A percentile compares a stretch with the other conserved stretches of the same genome.
phyloP scores from a whole-genome alignment of 495 filamentous ascomycete genomes.

The Tuber magnatum region DNA sequence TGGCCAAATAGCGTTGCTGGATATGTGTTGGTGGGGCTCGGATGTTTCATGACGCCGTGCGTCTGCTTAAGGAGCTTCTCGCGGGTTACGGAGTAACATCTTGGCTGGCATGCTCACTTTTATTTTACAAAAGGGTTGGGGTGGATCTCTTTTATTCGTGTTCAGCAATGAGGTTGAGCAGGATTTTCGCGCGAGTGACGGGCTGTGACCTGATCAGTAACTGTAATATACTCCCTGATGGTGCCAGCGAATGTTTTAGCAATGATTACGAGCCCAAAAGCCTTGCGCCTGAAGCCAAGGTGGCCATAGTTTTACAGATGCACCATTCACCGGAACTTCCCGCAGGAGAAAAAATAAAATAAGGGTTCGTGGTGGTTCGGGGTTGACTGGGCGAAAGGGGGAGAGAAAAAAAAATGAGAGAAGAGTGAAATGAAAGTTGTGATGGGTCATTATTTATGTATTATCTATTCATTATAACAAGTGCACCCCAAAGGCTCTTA shows the following conservation, averaged over 20 bases:
- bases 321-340: background rate
- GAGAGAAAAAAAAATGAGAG: background rate
- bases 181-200: background rate
- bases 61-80: background rate
- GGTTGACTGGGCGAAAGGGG: background rate
- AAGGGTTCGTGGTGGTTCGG: background rate
- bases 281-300: background rate
- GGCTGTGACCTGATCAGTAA: background rate
- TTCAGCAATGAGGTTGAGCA: background rate
- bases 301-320: background rate
- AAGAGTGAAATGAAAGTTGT: background rate
- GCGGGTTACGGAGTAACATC: background rate
- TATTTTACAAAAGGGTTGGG: background rate
- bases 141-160: conserved; percentile 1
- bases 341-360: background rate
- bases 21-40: background rate
- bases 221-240: background rate
- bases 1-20: background rate
- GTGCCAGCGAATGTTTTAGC: background rate
- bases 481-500: background rate
- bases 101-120: background rate
- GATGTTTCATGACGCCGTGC: background rate
- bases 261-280: background rate
- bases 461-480: background rate
- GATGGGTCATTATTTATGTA: background rate